These are phyloP conservation scores for Mycogone perniciosa DNA, from an alignment of 2,329 filamentous ascomycete genomes.

Conservation along the genomic window DNA sequence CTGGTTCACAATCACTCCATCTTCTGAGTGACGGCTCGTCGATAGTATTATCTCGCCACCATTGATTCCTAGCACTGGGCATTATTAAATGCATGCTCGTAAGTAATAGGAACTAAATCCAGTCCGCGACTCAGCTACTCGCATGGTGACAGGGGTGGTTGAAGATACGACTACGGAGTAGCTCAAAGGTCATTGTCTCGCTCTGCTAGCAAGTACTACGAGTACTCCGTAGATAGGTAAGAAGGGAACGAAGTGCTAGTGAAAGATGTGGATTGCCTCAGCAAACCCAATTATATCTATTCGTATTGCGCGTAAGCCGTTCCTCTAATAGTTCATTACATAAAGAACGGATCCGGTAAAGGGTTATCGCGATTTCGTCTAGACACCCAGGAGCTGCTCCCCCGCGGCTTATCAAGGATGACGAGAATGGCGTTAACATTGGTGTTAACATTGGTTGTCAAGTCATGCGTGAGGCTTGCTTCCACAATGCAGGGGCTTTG, in stretches of 20 bases:
- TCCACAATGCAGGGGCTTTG: conserved; percentile 6
- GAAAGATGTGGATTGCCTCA: too few species aligned
- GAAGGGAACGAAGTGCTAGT: background rate
- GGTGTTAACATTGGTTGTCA: background rate
- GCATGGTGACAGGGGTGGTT: conserved; percentile 13
- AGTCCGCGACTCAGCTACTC: conserved; percentile 21
- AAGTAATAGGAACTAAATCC: background rate
- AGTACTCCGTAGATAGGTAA: background rate
- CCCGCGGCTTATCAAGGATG: background rate
- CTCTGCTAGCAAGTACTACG: conserved; percentile 1
- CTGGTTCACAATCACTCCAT: too few species aligned
- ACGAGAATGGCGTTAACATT: background rate
- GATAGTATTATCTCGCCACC: too few species aligned
- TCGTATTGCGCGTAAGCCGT: too few species aligned
- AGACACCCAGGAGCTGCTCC: too few species aligned
- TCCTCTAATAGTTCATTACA: too few species aligned
- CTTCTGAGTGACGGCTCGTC: too few species aligned
- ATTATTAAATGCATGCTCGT: background rate
- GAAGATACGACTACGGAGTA: conserved; percentile 14
- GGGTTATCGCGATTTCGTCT: too few species aligned
- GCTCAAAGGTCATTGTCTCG: conserved; percentile 13
- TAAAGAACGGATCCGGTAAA: too few species aligned
- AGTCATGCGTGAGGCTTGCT: background rate
- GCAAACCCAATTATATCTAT: too few species aligned
- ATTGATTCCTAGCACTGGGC: background rate